phyloP scores from a whole-genome alignment of 208 protist species.

The Porcisia hertigi region DNA sequence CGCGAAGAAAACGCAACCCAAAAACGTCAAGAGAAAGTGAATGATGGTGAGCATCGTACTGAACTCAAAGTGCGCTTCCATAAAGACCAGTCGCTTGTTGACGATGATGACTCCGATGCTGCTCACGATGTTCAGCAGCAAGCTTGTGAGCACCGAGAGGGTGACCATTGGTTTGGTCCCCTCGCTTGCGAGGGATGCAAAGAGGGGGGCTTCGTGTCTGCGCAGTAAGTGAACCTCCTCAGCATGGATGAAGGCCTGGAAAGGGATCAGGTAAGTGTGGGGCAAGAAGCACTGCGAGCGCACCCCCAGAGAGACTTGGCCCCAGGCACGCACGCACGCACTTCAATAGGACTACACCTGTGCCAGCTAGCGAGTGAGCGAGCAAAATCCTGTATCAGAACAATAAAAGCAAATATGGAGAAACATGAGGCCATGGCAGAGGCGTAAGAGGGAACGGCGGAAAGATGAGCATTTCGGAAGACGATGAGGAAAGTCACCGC shows the following conservation, averaged over 20 bases:
- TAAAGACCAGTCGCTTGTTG: slow-evolving; percentile 73
- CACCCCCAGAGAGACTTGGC: background rate
- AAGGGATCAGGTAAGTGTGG: too few species aligned
- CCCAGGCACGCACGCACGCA: background rate
- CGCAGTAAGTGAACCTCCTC: too few species aligned
- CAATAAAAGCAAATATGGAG: too few species aligned
- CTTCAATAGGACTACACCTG: background rate
- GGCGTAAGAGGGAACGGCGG: too few species aligned
- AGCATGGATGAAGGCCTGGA: too few species aligned
- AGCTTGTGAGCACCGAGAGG: slow-evolving; percentile 31
- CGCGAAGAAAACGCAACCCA: slow-evolving; percentile 62
- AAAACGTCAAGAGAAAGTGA: slow-evolving; percentile 72
- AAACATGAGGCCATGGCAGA: too few species aligned
- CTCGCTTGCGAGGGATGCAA: background rate
- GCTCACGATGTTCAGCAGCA: slow-evolving; percentile 69
- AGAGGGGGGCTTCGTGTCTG: too few species aligned
- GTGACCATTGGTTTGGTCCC: slow-evolving; percentile 5
- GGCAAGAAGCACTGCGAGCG: too few species aligned
- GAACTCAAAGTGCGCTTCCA: slow-evolving; percentile 60
- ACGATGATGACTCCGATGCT: slow-evolving; percentile 78
- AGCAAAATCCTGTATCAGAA: too few species aligned
- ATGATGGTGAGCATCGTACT: slow-evolving; percentile 71
- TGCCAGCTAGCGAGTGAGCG: background rate
- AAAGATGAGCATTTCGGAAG: too few species aligned
- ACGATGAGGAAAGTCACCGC: too few species aligned